Base-by-base conservation (phyloP, 2,329 filamentous ascomycete species). In the Epichloe gansuensis region DNA sequence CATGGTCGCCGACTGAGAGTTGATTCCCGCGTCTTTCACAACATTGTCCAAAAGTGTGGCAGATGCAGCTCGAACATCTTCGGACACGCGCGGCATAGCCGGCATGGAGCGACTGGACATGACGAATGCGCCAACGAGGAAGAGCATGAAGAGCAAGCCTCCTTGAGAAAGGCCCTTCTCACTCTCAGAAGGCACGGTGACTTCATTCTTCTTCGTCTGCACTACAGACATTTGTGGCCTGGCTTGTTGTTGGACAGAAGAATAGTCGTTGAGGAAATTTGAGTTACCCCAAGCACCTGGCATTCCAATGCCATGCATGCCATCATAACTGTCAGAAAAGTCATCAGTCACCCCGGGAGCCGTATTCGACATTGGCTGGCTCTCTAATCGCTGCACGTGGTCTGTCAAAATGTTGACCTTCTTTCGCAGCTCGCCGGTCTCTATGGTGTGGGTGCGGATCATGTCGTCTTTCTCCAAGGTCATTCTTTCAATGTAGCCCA, bases 121-220 rank as follows among this genome's bases (percentile, higher is more conserved):
- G 60, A 97, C 89, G 65, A 96, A 95, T 50, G 93, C 93, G 64
- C 93, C 93, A 58, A 95, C 90, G 51, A 98, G 85, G 64, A 98
- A 86, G 60, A 96, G 86, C 89, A 96, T 95, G 69, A 91, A 85
- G 67, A 97, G 77, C 61, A 97, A 72, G 62, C 88, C 81, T 49
- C 89, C 87, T 61, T 90, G 87, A 59, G 88, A 84, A 55, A 83
- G 77, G 54, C 79, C 72, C 71, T 84, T 84, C 56, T 85, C 80
- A 54, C 69, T 66, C 42, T 81, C 76, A 43, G 70, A 64, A 49
- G 74, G 67, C 52, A 58, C 44, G 40, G 56, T 58, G 47, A 51
- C 56, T 12, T 68, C 66, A 46, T 51, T 57, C 70, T 81, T 80
- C 73, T 80, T 81, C 61, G 69, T 60, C 13, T 74, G 66, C 17